A percentile compares a stretch with the other conserved stretches of the same genome.
Conservation (phyloP, 2,329 filamentous ascomycete species). For the Rugonectria rugulosa region DNA sequence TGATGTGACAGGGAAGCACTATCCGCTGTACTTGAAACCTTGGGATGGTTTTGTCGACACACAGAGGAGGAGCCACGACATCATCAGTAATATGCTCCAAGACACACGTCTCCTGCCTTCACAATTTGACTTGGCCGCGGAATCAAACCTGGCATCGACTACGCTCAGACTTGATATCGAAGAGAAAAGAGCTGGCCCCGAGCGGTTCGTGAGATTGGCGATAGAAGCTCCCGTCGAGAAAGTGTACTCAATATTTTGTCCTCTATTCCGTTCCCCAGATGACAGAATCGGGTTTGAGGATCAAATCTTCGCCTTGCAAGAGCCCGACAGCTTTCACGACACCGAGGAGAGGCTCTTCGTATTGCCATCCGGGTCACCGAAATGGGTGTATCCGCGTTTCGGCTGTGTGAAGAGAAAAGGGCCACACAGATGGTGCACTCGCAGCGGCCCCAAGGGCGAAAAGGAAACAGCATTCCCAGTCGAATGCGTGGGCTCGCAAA, state of each 20-base stretch:
- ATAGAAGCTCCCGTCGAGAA: too few relatives aligned
- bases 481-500: slow-evolving; percentile 4
- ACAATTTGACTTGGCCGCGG: slow-evolving; percentile 2
- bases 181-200: background rate
- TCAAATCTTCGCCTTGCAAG: too few relatives aligned
- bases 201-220: too few relatives aligned
- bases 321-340: too few relatives aligned
- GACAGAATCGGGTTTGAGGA: too few relatives aligned
- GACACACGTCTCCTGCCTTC: slow-evolving; percentile 24
- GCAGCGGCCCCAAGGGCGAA: background rate
- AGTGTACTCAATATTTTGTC: too few relatives aligned
- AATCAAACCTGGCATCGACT: too few relatives aligned
- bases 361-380: too few relatives aligned
- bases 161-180: background rate
- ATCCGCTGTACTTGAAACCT: slow-evolving; percentile 29
- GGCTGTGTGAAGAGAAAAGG: background rate
- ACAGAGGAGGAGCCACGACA: slow-evolving; percentile 18
- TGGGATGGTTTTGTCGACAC: slow-evolving; percentile 22
- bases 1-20: slow-evolving; percentile 29
- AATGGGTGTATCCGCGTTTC: too few relatives aligned
- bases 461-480: background rate
- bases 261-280: too few relatives aligned
- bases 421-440: background rate
- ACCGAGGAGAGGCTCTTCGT: too few relatives aligned
- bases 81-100: slow-evolving; percentile 16